These are phyloP conservation scores for Actinomucor elegans DNA, from an alignment of 371 early-diverging fungal species.

Conservation along the genomic window DNA sequence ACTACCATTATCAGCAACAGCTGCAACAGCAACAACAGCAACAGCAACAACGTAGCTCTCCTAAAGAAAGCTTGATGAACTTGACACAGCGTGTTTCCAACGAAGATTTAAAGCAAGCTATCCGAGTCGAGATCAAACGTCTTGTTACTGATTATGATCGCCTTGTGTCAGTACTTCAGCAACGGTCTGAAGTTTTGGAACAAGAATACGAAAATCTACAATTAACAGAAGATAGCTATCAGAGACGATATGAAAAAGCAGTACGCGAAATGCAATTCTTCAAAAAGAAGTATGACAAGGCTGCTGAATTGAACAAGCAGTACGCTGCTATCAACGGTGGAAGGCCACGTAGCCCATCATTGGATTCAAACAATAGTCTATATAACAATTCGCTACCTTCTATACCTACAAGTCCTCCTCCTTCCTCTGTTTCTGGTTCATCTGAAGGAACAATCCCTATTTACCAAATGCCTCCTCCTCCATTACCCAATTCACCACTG, in stretches of 20 bases:
- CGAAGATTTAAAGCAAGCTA: constrained; percentile 24
- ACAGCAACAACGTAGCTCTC: not conserved
- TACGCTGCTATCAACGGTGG: constrained; percentile 10
- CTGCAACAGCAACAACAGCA: not conserved
- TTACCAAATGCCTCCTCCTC: constrained; percentile 12
- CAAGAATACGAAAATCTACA: constrained; percentile 36
- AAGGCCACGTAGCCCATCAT: constrained; percentile 27
- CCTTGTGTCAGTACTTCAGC: constrained; percentile 31
- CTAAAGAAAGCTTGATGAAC: constrained; percentile 12
- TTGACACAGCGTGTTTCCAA: constrained; percentile 17
- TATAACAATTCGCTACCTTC: not conserved
- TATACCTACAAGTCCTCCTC: constrained; percentile 30
- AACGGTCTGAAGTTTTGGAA: constrained; percentile 34
- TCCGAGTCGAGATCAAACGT: constrained; percentile 29
- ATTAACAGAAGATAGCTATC: constrained; percentile 15
- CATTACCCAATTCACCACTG: constrained; percentile 4
- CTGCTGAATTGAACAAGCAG: constrained; percentile 19
- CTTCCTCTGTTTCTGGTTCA: constrained; percentile 19
- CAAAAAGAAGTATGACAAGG: constrained; percentile 38
- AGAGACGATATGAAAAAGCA: constrained; percentile 45
- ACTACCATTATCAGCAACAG: no score
- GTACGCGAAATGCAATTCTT: constrained; percentile 53
- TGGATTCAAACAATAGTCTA: constrained; percentile 18
- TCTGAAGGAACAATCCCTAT: not conserved
- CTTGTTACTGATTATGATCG: constrained; percentile 32